These are phyloP conservation scores for Saccharomycopsis oosterbeekiorum DNA, from an alignment of 805 yeast genomes.

Conservation along the genomic window DNA sequence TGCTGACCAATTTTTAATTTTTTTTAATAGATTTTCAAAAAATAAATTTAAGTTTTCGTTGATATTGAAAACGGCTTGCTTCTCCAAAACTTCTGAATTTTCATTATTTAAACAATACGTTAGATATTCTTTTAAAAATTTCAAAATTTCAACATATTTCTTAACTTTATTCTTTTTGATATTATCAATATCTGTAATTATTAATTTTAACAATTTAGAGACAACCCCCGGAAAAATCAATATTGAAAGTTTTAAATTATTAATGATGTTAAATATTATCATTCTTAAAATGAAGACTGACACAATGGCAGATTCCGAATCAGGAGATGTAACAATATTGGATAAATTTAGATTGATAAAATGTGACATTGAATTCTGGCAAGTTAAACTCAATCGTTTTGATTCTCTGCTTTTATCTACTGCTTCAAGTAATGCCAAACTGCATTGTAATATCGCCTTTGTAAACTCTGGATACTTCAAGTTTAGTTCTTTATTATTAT, in stretches of 20 bases:
- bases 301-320: not conserved
- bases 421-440: not conserved
- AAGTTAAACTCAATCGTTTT: not conserved
- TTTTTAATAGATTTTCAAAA: not conserved
- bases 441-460: slow-evolving; percentile 1
- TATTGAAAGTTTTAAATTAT: slow-evolving; percentile 1
- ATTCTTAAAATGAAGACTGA: slow-evolving; percentile 2
- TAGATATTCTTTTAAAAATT: not conserved
- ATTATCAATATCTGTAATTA: slow-evolving; percentile 3
- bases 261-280: slow-evolving; percentile 2
- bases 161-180: slow-evolving; percentile 1
- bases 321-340: not conserved
- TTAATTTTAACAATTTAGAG: slow-evolving; percentile 11
- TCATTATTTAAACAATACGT: not conserved
- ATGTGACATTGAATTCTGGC: slow-evolving; percentile 13
- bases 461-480: slow-evolving; percentile 1
- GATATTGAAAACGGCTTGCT: not conserved
- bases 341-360: slow-evolving; percentile 2
- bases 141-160: not conserved
- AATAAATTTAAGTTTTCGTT: not conserved
- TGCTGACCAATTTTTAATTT: not conserved
- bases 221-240: slow-evolving; percentile 14
- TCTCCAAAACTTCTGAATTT: not conserved
- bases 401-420: not conserved
- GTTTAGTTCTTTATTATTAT: not conserved